Evolutionary conservation across 139 green algal genomes (phyloP), one percentile per base, ranked within the genome.

Genomic region (Pleodorina starrii): DNA sequence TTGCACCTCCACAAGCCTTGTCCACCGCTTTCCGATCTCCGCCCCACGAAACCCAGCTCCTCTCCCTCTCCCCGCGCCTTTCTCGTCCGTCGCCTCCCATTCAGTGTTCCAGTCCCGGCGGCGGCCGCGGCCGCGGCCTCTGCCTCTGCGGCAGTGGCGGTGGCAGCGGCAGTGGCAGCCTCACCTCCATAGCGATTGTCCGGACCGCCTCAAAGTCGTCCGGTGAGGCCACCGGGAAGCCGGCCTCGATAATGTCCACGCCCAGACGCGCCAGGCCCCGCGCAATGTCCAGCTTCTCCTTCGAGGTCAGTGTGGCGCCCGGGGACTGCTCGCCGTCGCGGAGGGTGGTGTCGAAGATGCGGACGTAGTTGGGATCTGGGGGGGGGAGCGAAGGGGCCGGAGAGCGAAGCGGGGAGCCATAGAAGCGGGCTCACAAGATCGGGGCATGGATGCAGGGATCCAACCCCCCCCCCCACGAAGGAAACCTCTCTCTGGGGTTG

Each of bases 191-290:
- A n/a, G 98, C 98, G 83, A 99, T 99, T 78, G 84, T 88, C 1
- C 91, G 85, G 50, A 99, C 98, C 12, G 98, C 98, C 90, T 99
- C 96, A 66, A 99, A 98, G 90, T 99, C 98, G 79, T 99, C 98
- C n/a, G 97, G 97, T 0, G 96, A 99, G 9, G 98, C 97, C 10
- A 98, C 94, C 2, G 98, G 98, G 88, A 99, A 99, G 78, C 98
- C 98, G 14, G 98, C 98, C 92, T 99, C 98, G 77, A 99, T 99
- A 90, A 99, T 99, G 89, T 99, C 98, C 54, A 99, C 98, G 21
- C 98, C 97, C 38, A 99, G 95, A 91, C 97, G 98, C n/a, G 94
- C 91, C 59, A 99, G 95, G 92, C 98, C 96, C 43, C 93, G 87
- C 16, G 98, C 98, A 40, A 99, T 99, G 87, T 99, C 97, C 40